Conservation (phyloP, 2,329 filamentous ascomycete species). For the Aspergillus neoniger region DNA sequence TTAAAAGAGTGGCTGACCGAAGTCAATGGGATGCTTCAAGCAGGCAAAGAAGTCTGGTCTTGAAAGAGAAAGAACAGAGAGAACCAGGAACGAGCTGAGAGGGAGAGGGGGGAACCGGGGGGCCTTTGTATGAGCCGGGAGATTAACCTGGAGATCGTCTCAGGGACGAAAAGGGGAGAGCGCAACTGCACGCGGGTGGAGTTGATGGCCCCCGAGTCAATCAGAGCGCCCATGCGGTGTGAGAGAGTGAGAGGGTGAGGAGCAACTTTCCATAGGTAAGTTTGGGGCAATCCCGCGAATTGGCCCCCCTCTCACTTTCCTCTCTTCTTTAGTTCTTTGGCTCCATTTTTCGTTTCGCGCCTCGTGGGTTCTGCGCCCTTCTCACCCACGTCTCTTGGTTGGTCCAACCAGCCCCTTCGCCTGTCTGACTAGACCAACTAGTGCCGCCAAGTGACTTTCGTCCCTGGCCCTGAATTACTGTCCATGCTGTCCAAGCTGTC, state of each 20-base stretch:
- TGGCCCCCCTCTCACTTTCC: slow-evolving; percentile 8
- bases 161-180: slow-evolving; percentile 24
- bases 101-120: slow-evolving; percentile 28
- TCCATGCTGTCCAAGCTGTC: slow-evolving; percentile 1
- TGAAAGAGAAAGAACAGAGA: slow-evolving; percentile 31
- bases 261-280: background rate
- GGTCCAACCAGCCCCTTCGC: slow-evolving; percentile 13
- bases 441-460: slow-evolving; percentile 1
- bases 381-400: slow-evolving; percentile 14
- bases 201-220: slow-evolving; percentile 14
- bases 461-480: slow-evolving; percentile 1
- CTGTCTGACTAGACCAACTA: slow-evolving; percentile 15
- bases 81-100: slow-evolving; percentile 23
- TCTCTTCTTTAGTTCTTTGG: too few species aligned
- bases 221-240: background rate
- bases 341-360: background rate
- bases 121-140: slow-evolving; percentile 44
- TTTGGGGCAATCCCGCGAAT: slow-evolving; percentile 2
- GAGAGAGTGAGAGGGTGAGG: background rate
- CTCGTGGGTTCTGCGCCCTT: slow-evolving; percentile 14
- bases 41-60: slow-evolving; percentile 34
- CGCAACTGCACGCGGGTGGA: slow-evolving; percentile 18
- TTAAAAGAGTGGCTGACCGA: slow-evolving; percentile 49
- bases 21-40: slow-evolving; percentile 43
- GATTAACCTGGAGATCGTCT: slow-evolving; percentile 40